Conservation (phyloP, 164 flowering plant genomes). For the Kalanchoe fedtschenkoi region DNA sequence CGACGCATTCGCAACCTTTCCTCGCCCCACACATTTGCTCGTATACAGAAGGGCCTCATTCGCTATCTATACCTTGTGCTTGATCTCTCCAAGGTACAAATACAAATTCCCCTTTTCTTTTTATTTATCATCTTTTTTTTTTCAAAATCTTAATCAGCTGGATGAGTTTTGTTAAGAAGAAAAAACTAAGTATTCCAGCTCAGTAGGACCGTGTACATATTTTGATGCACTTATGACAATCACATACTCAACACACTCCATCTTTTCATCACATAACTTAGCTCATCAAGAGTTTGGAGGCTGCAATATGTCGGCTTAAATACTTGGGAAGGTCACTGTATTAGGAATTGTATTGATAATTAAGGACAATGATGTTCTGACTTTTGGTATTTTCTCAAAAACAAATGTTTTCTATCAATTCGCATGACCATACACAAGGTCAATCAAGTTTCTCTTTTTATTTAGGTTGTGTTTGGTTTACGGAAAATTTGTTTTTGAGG, state of each 20-base stretch:
- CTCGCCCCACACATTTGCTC: slow-evolving; percentile 26
- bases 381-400: too few species aligned
- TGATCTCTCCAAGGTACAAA: slow-evolving; percentile 73
- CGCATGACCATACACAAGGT: neutral
- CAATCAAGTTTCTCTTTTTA: too few species aligned
- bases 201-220: too few species aligned
- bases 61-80: slow-evolving; percentile 72
- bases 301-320: too few species aligned
- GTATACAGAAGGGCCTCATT: slow-evolving; percentile 89
- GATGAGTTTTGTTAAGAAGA: neutral
- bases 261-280: too few species aligned
- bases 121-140: neutral
- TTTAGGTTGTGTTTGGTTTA: too few species aligned
- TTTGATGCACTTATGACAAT: too few species aligned
- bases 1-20: slow-evolving; percentile 56
- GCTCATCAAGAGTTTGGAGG: too few species aligned
- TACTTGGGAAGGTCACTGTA: neutral
- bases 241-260: too few species aligned
- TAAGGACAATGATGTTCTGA: neutral
- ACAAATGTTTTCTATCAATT: neutral
- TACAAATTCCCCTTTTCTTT: neutral
- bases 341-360: neutral
- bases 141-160: neutral
- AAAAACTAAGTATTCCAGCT: too few species aligned
- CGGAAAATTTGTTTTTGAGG: too few species aligned